Evolutionary conservation across 768 basidiomycete genomes (phyloP), one percentile per base, ranked within the genome.

Genomic region (Tricholoma hemisulphureum): DNA sequence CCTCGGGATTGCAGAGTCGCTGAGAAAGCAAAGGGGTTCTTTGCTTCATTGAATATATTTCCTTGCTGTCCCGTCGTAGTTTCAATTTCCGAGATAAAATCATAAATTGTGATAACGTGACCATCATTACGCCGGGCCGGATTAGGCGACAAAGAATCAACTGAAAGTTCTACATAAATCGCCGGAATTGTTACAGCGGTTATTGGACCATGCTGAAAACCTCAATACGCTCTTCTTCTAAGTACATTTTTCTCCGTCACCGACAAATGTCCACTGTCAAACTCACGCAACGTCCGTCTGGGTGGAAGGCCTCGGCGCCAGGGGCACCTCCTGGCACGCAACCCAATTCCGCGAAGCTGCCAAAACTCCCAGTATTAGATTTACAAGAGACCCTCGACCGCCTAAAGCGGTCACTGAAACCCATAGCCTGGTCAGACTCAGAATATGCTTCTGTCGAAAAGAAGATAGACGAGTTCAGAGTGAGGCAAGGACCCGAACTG

Each of bases 221-320:
- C 23, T 24, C 21, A 11, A 28, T 51, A 24, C 51, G 56, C 35
- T 54, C 51, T n/a, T 35, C 59, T 26, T 39, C 43, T 28, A 59
- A 56, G 52, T 31, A 21, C n/a, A 31, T 41, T 18, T 37, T 45
- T 2, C 21, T 58, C 52, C 37, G 46, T 56, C 58, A 29, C 29
- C 51, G 50, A 21, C 23, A 61, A 7, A 63, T 66, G 62, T 63
- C 68, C 11, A 59, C 66, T 14, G 53, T 60, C 24, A 65, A 57
- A 23, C 64, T 62, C 31, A 52, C 61, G 26, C 58, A 63, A 51
- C 74, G 77, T 29, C 86, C 88, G 4, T 41, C 68, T 16, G 73
- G 83, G 63, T 94, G 93, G 92, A 94, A 94, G 73, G 65, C 78
- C 1, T 73, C 75, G 52, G 91, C 92, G 1, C 89, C 91, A 0